Evolutionary conservation across 345 rosid species (phyloP).

Genomic region (Trapa incisa): DNA sequence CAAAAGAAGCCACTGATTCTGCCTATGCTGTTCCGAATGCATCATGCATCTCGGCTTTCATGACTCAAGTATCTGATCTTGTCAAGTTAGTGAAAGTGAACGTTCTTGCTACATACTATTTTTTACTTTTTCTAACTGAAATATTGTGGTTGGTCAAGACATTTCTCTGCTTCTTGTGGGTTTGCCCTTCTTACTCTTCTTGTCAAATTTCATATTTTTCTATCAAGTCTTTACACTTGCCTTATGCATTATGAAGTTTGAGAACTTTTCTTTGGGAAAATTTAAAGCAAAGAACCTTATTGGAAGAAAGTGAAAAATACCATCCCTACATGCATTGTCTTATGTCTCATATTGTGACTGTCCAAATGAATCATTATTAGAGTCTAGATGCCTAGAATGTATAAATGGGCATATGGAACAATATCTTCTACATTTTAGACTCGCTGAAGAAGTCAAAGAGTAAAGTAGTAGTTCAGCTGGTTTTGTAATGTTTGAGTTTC

Average conservation of each 20-base stretch:
- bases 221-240: background rate
- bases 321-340: background rate
- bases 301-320: background rate
- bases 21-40: constrained; percentile 33
- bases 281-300: background rate
- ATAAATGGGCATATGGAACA: background rate
- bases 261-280: background rate
- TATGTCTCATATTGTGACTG: background rate
- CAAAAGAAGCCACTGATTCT: constrained; percentile 27
- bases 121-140: background rate
- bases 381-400: background rate
- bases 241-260: background rate
- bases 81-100: constrained; percentile 51
- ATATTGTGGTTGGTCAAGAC: background rate
- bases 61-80: constrained; percentile 74
- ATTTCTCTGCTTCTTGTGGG: background rate
- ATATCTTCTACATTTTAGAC: background rate
- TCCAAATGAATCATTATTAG: background rate
- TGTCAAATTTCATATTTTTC: background rate
- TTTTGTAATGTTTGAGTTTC: background rate
- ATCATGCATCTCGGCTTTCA: constrained; percentile 48
- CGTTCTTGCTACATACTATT: background rate
- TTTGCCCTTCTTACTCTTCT: background rate
- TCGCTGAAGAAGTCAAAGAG: background rate
- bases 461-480: too few species aligned